Conservation (phyloP, 2,329 filamentous ascomycete genomes). For the Dactylonectria macrodidyma region DNA sequence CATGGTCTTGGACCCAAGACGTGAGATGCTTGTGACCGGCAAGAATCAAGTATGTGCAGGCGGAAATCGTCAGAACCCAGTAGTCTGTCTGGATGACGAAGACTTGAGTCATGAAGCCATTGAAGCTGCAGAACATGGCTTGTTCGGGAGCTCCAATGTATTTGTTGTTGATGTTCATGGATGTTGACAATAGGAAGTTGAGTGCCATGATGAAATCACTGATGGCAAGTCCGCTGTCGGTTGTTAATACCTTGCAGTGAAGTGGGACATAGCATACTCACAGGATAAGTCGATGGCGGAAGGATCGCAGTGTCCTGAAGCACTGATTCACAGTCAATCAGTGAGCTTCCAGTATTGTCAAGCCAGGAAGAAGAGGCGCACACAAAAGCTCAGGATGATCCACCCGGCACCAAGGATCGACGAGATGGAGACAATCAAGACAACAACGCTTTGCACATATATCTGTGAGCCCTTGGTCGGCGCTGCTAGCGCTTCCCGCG, state of each 20-base stretch:
- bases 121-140: slow-evolving; percentile 17
- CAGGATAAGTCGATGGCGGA: slow-evolving; percentile 29
- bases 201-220: slow-evolving; percentile 28
- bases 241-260: not conserved
- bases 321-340: not conserved
- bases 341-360: not conserved
- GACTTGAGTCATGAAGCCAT: slow-evolving; percentile 25
- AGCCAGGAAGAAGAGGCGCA: not conserved
- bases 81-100: slow-evolving; percentile 29
- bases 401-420: slow-evolving; percentile 20
- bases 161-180: slow-evolving; percentile 14
- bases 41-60: slow-evolving; percentile 25
- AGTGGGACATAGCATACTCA: slow-evolving; percentile 5
- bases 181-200: slow-evolving; percentile 24
- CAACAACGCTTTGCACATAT: slow-evolving; percentile 1
- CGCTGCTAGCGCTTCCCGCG: slow-evolving; percentile 10
- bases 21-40: slow-evolving; percentile 13
- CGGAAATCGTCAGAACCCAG: slow-evolving; percentile 21
- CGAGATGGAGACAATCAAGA: slow-evolving; percentile 2
- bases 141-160: slow-evolving; percentile 22
- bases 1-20: slow-evolving; percentile 17
- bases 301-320: slow-evolving; percentile 23
- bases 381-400: slow-evolving; percentile 25
- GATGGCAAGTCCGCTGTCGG: slow-evolving; percentile 15
- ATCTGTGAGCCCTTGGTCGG: slow-evolving; percentile 6